Conservation (phyloP, 768 basidiomycete species). For the Suillus subalutaceus region DNA sequence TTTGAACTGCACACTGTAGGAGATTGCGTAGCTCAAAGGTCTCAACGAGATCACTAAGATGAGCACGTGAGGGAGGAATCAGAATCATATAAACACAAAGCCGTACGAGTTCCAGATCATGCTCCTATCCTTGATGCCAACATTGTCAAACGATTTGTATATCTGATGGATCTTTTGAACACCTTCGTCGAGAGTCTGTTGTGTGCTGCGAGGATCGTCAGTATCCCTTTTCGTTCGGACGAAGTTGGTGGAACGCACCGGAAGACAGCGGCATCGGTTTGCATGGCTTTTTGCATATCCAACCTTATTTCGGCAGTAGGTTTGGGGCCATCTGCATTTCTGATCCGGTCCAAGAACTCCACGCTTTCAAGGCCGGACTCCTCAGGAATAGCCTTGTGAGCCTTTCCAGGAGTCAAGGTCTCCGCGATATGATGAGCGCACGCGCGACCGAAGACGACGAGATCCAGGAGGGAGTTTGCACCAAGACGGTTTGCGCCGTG, state of each 20-base stretch:
- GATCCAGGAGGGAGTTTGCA: conserved; percentile 97
- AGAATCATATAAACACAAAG: conserved; percentile 5
- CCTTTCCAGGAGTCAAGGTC: conserved; percentile 83
- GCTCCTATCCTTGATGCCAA: conserved; percentile 96
- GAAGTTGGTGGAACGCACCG: conserved; percentile 45
- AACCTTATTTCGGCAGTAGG: conserved; percentile 90
- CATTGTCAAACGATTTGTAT: conserved; percentile 86
- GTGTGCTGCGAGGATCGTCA: conserved; percentile 57
- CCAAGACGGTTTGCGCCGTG: conserved; percentile 99
- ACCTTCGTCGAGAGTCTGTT: conserved; percentile 88
- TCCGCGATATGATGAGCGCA: conserved; percentile 97
- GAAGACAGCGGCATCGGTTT: conserved; percentile 97
- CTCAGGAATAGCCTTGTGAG: conserved; percentile 86
- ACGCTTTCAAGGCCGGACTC: conserved; percentile 85
- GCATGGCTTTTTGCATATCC: conserved; percentile 99
- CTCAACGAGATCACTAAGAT: conserved; percentile 86
- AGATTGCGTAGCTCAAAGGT: conserved; percentile 97
- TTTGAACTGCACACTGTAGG: conserved; percentile 94
- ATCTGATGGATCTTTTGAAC: conserved; percentile 84
- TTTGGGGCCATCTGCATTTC: conserved; percentile 78
- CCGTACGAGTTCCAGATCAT: conserved; percentile 99
- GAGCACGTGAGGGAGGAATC: conserved; percentile 13
- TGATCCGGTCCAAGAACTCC: conserved; percentile 87
- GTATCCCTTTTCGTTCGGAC: conserved; percentile 10
- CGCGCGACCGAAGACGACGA: conserved; percentile 99